These are phyloP conservation scores for Corynespora cassiicola DNA, from an alignment of 2,329 filamentous ascomycete species.

Conservation along the genomic window DNA sequence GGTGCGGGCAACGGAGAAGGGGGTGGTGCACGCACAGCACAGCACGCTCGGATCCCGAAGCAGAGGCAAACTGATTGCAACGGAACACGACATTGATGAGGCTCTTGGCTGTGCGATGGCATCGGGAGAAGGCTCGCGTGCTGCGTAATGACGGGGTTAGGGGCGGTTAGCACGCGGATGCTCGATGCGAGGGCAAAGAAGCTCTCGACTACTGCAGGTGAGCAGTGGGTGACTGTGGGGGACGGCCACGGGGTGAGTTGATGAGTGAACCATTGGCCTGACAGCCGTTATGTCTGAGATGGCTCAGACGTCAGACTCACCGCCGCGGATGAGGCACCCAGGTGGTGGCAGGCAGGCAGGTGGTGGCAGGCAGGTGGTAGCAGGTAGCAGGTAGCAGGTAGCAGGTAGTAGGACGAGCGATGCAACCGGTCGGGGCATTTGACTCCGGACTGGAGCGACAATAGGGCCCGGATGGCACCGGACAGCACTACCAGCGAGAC, in stretches of 20 bases:
- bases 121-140: conserved; percentile 16
- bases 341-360: not conserved
- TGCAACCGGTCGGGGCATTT: no score
- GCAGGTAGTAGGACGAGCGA: no score
- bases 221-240: conserved; percentile 26
- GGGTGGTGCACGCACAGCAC: no score
- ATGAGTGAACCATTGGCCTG: conserved; percentile 13
- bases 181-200: conserved; percentile 13
- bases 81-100: conserved; percentile 23
- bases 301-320: conserved; percentile 25
- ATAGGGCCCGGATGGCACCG: no score
- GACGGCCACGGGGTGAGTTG: conserved; percentile 12
- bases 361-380: no score
- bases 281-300: conserved; percentile 5
- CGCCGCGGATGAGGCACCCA: conserved; percentile 16
- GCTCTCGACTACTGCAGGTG: conserved; percentile 32
- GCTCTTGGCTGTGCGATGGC: conserved; percentile 19
- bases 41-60: not conserved
- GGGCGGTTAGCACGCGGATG: conserved; percentile 6
- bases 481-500: no score
- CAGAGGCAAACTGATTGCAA: conserved; percentile 5
- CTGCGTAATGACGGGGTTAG: not conserved
- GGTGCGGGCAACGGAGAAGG: no score
- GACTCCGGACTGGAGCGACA: no score
- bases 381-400: no score